These are phyloP conservation scores for Bolboschoenus planiculmis DNA, from an alignment of 176 grass and related monocot species.

Conservation along the genomic window DNA sequence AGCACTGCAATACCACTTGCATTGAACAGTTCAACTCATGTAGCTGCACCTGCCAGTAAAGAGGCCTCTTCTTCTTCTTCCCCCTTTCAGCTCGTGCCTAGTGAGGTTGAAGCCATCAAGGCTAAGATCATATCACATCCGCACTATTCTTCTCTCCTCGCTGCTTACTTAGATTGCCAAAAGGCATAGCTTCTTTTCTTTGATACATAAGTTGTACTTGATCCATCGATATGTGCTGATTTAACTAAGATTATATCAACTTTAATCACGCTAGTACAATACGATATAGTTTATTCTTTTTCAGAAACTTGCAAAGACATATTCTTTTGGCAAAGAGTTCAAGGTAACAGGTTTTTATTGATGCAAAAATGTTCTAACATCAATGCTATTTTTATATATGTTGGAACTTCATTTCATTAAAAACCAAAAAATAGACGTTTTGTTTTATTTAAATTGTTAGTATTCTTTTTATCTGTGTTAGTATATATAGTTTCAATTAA, in stretches of 20 bases:
- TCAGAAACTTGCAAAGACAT: neutral
- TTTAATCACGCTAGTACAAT: neutral
- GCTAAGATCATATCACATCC: conserved; percentile 95
- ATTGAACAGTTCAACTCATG: conserved; percentile 29
- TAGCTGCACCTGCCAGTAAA: conserved; percentile 28
- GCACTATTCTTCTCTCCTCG: conserved; percentile 83
- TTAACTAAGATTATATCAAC: neutral
- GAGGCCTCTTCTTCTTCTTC: conserved; percentile 58
- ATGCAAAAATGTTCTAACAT: neutral
- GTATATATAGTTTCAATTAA: neutral
- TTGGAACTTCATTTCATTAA: neutral
- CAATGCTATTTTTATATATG: neutral
- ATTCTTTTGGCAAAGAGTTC: neutral
- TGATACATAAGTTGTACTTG: neutral
- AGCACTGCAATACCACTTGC: conserved; percentile 42
- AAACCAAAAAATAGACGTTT: neutral
- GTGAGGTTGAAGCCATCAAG: conserved; percentile 82
- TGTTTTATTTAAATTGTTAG: neutral
- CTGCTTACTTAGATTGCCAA: conserved; percentile 96
- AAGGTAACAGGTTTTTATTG: neutral
- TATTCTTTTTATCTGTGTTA: neutral
- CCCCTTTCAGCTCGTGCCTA: conserved; percentile 26
- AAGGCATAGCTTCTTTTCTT: conserved; percentile 46
- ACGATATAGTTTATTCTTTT: neutral
- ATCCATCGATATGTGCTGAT: neutral